phyloP scores from a whole-genome alignment of 2,329 filamentous ascomycete species.

The Chrysoporthe puriensis region DNA sequence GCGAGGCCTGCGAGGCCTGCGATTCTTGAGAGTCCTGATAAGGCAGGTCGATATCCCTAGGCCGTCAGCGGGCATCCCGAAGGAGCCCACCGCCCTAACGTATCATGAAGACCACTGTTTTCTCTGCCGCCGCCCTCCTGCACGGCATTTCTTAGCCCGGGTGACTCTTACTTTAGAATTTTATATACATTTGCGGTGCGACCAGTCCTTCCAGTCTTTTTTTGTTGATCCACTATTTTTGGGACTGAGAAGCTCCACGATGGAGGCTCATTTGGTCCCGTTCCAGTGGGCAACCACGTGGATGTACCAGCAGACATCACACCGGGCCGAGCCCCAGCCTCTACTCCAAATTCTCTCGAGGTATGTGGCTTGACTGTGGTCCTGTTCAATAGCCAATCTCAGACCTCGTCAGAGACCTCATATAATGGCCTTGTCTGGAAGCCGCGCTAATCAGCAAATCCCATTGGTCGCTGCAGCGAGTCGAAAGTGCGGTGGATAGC shows the following conservation, averaged over 20 bases:
- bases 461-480: constrained; percentile 7
- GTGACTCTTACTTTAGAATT: neutral
- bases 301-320: constrained; percentile 2
- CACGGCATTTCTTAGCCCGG: neutral
- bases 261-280: constrained; percentile 15
- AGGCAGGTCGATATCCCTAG: neutral
- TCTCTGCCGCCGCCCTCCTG: neutral
- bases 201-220: neutral
- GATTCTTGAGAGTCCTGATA: neutral
- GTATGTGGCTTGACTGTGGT: neutral
- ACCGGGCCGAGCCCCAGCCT: constrained; percentile 1
- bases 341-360: neutral
- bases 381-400: neutral
- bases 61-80: neutral
- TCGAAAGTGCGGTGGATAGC: constrained; percentile 23
- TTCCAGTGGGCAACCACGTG: constrained; percentile 10
- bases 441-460: constrained; percentile 5
- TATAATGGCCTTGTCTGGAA: neutral
- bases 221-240: neutral
- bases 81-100: neutral
- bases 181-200: no score
- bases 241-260: constrained; percentile 7
- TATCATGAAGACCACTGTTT: neutral
- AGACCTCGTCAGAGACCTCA: neutral
- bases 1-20: no score